Evolutionary conservation across 305 asterid genomes (phyloP).

Genomic region (Fraxinus floribunda): DNA sequence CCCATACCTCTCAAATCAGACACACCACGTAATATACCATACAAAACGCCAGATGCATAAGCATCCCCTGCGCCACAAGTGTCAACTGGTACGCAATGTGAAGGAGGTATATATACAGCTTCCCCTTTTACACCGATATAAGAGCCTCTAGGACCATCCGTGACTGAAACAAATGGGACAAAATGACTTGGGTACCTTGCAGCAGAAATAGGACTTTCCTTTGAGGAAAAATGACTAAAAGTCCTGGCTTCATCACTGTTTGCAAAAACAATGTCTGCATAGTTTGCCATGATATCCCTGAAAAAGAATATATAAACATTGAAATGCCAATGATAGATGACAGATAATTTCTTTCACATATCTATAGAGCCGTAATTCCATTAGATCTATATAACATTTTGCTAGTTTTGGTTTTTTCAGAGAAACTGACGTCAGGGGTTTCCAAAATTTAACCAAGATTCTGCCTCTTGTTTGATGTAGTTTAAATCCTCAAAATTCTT

Average conservation of each 20-base stretch:
- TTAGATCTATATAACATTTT: not conserved
- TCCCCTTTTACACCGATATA: slow-evolving; percentile 88
- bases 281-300: slow-evolving; percentile 86
- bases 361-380: not conserved
- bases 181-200: slow-evolving; percentile 90
- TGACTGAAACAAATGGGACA: slow-evolving; percentile 87
- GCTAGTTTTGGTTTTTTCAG: not conserved
- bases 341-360: not conserved
- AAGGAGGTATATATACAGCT: slow-evolving; percentile 75
- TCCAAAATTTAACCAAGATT: slow-evolving; percentile 10
- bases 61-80: slow-evolving; percentile 99
- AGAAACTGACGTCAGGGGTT: not conserved
- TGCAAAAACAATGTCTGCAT: slow-evolving; percentile 83
- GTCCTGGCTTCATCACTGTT: slow-evolving; percentile 86
- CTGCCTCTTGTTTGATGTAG: not conserved
- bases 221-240: slow-evolving; percentile 65
- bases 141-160: slow-evolving; percentile 90
- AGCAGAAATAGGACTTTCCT: slow-evolving; percentile 76
- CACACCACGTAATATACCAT: slow-evolving; percentile 59
- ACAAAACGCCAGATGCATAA: slow-evolving; percentile 85
- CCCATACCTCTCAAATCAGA: slow-evolving; percentile 79
- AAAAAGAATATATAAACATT: not conserved
- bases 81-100: slow-evolving; percentile 72
- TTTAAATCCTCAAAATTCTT: not conserved
- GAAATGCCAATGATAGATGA: not conserved